phyloP scores from a whole-genome alignment of 768 basidiomycete species.

The Galerina marginata region DNA sequence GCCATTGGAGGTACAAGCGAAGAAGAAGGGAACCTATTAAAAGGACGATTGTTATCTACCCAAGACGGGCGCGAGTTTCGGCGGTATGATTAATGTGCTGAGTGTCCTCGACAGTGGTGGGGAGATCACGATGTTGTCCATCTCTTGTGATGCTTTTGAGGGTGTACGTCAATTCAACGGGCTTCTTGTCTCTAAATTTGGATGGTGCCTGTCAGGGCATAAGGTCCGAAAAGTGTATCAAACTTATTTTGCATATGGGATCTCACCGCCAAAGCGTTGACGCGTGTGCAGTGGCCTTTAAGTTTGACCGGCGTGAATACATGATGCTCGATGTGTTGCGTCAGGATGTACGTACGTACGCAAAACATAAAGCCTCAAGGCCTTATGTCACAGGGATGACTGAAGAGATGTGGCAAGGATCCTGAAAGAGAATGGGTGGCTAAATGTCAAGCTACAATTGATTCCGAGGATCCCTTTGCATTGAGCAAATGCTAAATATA shows the following conservation, averaged over 20 bases:
- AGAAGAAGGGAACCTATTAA: conserved; percentile 16
- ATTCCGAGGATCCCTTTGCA: too few species aligned
- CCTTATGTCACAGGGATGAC: too few species aligned
- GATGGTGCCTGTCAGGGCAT: conserved; percentile 14
- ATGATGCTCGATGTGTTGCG: too few species aligned
- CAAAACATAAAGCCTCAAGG: too few species aligned
- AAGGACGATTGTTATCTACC: conserved; percentile 23
- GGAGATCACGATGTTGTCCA: conserved; percentile 17
- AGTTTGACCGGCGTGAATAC: too few species aligned
- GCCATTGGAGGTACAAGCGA: conserved; percentile 18
- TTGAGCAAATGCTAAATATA: too few species aligned
- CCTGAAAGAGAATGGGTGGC: too few species aligned
- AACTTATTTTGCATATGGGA: conserved; percentile 7
- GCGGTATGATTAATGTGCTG: conserved; percentile 14
- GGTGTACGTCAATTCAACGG: conserved; percentile 21
- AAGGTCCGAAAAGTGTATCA: conserved; percentile 16
- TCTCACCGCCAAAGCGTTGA: conserved; percentile 11
- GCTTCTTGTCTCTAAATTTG: conserved; percentile 20
- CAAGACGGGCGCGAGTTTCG: conserved; percentile 10
- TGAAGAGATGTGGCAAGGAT: too few species aligned
- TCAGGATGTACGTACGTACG: too few species aligned
- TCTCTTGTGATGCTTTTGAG: conserved; percentile 17
- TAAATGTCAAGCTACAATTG: too few species aligned
- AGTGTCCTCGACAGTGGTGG: conserved; percentile 26
- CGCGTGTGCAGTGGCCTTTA: not conserved